phyloP scores from a whole-genome alignment of 768 basidiomycete genomes.

The Cystobasidium ongulense region DNA sequence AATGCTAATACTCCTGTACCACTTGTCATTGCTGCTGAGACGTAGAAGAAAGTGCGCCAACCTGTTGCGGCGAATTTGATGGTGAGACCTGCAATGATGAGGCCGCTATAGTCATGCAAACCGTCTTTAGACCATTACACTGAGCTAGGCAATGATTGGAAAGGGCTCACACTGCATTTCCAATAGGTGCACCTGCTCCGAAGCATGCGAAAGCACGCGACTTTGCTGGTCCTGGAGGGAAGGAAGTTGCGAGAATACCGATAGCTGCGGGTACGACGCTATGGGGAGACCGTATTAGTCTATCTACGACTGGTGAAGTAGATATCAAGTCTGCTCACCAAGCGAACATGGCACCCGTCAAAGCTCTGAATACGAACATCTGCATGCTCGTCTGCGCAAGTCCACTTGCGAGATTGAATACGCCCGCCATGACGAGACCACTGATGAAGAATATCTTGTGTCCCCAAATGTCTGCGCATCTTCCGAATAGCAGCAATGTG shows the following conservation, averaged over 20 bases:
- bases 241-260: background rate
- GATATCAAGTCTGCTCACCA: background rate
- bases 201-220: slow-evolving; percentile 5
- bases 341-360: slow-evolving; percentile 2
- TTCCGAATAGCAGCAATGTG: slow-evolving; percentile 10
- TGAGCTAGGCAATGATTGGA: background rate
- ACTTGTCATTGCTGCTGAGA: background rate
- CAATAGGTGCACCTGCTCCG: slow-evolving; percentile 6
- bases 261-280: slow-evolving; percentile 6
- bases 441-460: slow-evolving; percentile 9
- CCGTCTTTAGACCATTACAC: background rate
- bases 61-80: background rate
- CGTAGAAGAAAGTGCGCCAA: slow-evolving; percentile 3
- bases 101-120: background rate
- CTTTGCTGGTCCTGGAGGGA: slow-evolving; percentile 2
- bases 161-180: background rate
- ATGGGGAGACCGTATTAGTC: background rate
- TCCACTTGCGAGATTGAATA: slow-evolving; percentile 4
- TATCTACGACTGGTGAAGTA: too few species aligned
- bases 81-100: background rate
- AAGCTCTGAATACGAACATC: slow-evolving; percentile 15
- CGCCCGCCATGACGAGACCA: background rate
- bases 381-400: slow-evolving; percentile 4
- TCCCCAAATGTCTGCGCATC: slow-evolving; percentile 9
- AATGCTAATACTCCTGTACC: background rate